These are phyloP conservation scores for Leccinum disarticulatum DNA, from an alignment of 768 basidiomycete species.

Conservation along the genomic window DNA sequence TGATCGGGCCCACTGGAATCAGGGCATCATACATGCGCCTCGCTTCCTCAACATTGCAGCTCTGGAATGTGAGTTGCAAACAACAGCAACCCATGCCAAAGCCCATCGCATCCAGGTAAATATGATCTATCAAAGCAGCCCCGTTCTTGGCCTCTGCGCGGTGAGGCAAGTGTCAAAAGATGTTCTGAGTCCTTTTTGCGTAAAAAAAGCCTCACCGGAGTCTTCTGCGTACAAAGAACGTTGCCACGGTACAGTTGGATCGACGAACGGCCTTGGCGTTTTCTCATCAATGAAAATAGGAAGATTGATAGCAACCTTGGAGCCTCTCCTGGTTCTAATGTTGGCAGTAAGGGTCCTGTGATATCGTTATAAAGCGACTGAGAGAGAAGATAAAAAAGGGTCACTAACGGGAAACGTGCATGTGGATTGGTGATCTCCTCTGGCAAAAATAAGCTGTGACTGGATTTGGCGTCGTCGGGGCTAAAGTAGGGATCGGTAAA, in stretches of 20 bases:
- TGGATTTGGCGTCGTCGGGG: conserved; percentile 75
- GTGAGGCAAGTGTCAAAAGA: conserved; percentile 5
- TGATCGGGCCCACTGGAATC: conserved; percentile 91
- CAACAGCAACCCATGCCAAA: conserved; percentile 99
- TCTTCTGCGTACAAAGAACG: conserved; percentile 84
- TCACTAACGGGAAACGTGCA: conserved; percentile 92
- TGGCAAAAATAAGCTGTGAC: conserved; percentile 91
- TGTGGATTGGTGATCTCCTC: conserved; percentile 97
- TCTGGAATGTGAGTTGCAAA: conserved; percentile 96
- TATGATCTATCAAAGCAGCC: conserved; percentile 85
- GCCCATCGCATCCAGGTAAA: conserved; percentile 99
- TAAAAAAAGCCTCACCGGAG: conserved; percentile 50
- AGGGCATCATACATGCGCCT: conserved; percentile 94
- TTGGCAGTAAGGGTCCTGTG: conserved; percentile 94
- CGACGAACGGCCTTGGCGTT: conserved; percentile 87
- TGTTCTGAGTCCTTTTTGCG: conserved; percentile 5
- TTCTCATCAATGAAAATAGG: conserved; percentile 87
- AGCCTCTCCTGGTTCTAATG: conserved; percentile 85
- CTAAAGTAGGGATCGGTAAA: conserved; percentile 91
- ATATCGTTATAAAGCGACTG: conserved; percentile 13
- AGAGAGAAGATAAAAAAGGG: conserved; percentile 10
- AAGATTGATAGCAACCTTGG: conserved; percentile 93
- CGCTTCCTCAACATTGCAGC: conserved; percentile 91
- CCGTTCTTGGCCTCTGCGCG: conserved; percentile 80
- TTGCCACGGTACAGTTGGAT: conserved; percentile 89